A percentile compares a stretch with the other conserved stretches of the same genome.
These are phyloP conservation scores for Chrysoporthe puriensis DNA, from an alignment of 2,329 filamentous ascomycete genomes.

Conservation along the genomic window DNA sequence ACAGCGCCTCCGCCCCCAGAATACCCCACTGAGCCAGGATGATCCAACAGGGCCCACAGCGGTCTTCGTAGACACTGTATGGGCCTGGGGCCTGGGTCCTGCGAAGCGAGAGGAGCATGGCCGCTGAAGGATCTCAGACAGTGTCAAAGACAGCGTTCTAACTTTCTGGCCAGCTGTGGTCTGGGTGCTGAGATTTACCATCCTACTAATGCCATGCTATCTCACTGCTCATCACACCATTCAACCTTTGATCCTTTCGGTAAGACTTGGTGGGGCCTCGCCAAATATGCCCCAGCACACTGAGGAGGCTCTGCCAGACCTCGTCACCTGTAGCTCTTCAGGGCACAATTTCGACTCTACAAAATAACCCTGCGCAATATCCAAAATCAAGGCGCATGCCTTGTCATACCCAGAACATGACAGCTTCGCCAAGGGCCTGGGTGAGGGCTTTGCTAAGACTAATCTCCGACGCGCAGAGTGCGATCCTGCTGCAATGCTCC, in stretches of 20 bases:
- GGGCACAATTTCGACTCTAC: background rate
- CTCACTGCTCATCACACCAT: background rate
- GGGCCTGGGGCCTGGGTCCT: background rate
- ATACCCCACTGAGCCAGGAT: slow-evolving; percentile 15
- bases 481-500: background rate
- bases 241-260: background rate
- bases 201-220: background rate
- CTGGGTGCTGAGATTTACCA: background rate
- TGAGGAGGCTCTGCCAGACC: background rate
- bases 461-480: slow-evolving; percentile 9
- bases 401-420: slow-evolving; percentile 10
- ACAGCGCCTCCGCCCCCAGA: slow-evolving; percentile 12
- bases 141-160: background rate
- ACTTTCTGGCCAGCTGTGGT: background rate
- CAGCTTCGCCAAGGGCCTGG: slow-evolving; percentile 14
- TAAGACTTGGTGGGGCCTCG: background rate
- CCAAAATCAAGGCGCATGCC: slow-evolving; percentile 20
- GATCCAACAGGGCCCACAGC: slow-evolving; percentile 14
- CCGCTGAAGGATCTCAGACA: background rate
- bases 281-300: background rate
- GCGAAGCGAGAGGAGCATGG: background rate
- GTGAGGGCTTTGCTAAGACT: background rate
- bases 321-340: background rate
- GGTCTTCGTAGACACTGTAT: slow-evolving; percentile 18
- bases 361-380: slow-evolving; percentile 1